Evolutionary conservation across 495 filamentous ascomycete species (phyloP).

Genomic region (Parachaetomium inaequale): DNA sequence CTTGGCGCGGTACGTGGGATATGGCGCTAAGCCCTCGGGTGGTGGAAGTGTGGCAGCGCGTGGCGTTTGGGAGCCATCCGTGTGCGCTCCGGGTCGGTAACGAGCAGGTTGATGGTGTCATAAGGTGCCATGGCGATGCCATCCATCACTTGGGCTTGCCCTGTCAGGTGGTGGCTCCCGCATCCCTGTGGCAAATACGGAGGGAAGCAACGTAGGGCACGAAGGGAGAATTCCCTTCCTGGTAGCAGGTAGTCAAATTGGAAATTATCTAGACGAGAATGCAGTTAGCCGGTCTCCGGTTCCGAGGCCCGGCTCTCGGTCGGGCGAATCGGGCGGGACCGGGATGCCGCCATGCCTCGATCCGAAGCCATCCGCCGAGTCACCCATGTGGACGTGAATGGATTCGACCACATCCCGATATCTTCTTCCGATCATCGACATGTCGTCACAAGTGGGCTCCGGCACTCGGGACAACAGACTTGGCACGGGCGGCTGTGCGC

Average conservation of each 20-base stretch:
- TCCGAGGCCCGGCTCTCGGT: slow-evolving; percentile 29
- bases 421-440: slow-evolving; percentile 6
- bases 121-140: slow-evolving; percentile 20
- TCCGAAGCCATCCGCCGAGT: slow-evolving; percentile 12
- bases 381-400: not conserved
- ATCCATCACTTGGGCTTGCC: slow-evolving; percentile 21
- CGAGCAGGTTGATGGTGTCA: not conserved
- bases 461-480: not conserved
- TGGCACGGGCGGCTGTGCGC: slow-evolving; percentile 16
- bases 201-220: slow-evolving; percentile 11
- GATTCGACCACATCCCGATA: not conserved
- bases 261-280: not conserved
- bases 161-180: slow-evolving; percentile 18
- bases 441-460: slow-evolving; percentile 15
- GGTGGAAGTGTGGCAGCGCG: slow-evolving; percentile 28
- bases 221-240: too few species aligned
- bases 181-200: slow-evolving; percentile 22
- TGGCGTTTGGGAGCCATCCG: slow-evolving; percentile 19
- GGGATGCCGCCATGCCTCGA: slow-evolving; percentile 15
- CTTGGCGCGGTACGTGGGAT: slow-evolving; percentile 33
- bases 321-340: slow-evolving; percentile 24
- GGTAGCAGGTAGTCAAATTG: too few species aligned
- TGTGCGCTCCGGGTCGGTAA: slow-evolving; percentile 6
- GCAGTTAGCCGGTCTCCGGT: slow-evolving; percentile 6
- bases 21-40: slow-evolving; percentile 25